Base-by-base conservation (phyloP, 805 yeast species). In the Metschnikowia continentalis region DNA sequence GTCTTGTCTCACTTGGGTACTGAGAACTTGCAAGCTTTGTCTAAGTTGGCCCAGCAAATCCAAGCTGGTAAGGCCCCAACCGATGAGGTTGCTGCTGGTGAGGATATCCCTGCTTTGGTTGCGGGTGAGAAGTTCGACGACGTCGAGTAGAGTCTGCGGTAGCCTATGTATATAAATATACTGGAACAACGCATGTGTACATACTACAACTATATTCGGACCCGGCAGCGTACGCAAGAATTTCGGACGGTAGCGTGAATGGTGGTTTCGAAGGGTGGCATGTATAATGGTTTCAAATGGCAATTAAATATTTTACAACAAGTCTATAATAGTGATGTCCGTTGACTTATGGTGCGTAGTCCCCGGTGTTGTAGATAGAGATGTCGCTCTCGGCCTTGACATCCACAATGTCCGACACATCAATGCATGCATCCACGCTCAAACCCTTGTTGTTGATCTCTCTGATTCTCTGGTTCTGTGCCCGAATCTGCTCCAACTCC, bases 1-100 rank as follows among this genome's bases (percentile, higher is more conserved):
- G 90, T 92, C 75, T 83, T 92, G 70, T 91, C 96, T 64, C 97
- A 91, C 80, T 82, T 92, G 76, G 96, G 97, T 68, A 88, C 96
- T 62, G 98, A 92, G 75, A 88, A 94, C 76, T 83, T 90, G 71
- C 88, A 86, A 70, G 84, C 89, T 74, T 81, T 92, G 74, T 85
- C 89, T 71, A 81, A 86, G 76, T 80, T 92, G 72, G 97, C 97
- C 57, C 88, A 88, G 75, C 91, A 88, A 73, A 75, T 88, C 73
- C 91, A 89, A 78, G 75, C 76, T 51, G 83, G 78, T 54, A 79
- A 73, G 62, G 76, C 76, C 48, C 81, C 77, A 45, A 70, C 68
- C 42, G 77, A 71, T 57, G 76, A 69, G 55, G 75, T 70, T 57
- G 77, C 67, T 49, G 64, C 63, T 42, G 61, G 48, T 32, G 87